These are phyloP conservation scores for Hanseniaspora lindneri DNA, from an alignment of 805 yeast species.

Conservation along the genomic window DNA sequence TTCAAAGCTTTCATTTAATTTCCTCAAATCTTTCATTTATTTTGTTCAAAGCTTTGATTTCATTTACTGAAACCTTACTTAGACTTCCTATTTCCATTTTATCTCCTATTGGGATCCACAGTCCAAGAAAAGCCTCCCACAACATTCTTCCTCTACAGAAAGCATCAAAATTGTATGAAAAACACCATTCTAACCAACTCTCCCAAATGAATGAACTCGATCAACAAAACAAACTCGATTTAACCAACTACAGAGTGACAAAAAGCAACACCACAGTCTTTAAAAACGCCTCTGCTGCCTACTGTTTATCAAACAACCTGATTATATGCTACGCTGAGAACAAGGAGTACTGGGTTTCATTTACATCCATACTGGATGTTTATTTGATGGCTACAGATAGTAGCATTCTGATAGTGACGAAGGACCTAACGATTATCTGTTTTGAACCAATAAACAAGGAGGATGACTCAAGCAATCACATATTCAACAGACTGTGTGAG, in stretches of 20 bases:
- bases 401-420: background rate
- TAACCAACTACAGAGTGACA: background rate
- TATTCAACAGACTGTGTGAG: background rate
- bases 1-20: too few species aligned
- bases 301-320: background rate
- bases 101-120: too few species aligned
- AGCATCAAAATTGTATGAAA: background rate
- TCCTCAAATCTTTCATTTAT: too few species aligned
- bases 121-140: too few species aligned
- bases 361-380: conserved; percentile 4
- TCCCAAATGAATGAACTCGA: background rate
- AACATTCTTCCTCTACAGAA: too few species aligned
- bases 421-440: background rate
- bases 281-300: background rate
- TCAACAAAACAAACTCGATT: background rate
- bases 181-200: background rate
- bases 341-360: conserved; percentile 8
- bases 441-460: background rate
- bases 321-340: background rate
- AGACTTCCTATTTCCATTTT: too few species aligned
- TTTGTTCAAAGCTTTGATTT: too few species aligned
- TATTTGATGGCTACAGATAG: background rate
- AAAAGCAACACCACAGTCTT: background rate
- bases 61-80: too few species aligned
- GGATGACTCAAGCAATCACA: background rate